Evolutionary conservation across 177 flowering plant species (phyloP).

Genomic region (Vitis hybrid): DNA sequence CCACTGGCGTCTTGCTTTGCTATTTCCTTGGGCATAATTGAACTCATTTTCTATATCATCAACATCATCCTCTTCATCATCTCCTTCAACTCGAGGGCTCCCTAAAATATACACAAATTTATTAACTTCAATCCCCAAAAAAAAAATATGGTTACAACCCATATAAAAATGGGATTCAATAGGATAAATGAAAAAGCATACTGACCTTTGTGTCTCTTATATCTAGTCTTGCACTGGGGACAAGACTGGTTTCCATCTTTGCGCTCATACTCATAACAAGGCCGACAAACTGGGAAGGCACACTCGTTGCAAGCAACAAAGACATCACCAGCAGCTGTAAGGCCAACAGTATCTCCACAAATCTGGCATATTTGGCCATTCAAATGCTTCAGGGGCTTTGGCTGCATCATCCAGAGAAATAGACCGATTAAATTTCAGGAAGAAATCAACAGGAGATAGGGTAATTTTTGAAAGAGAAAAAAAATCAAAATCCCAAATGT

Average conservation of each 20-base stretch:
- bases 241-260: constrained; percentile 90
- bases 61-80: constrained; percentile 91
- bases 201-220: constrained; percentile 85
- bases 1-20: constrained; percentile 64
- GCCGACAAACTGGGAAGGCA: constrained; percentile 94
- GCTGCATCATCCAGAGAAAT: constrained; percentile 46
- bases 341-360: constrained; percentile 87
- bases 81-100: constrained; percentile 96
- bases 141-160: background rate
- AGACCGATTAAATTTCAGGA: background rate
- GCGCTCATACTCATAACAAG: constrained; percentile 96
- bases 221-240: constrained; percentile 97
- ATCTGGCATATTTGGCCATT: constrained; percentile 88
- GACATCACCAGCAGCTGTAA: constrained; percentile 63
- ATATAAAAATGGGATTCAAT: background rate
- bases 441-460: background rate
- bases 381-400: constrained; percentile 69
- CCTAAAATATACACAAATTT: constrained; percentile 40
- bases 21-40: constrained; percentile 53
- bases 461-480: too few relatives aligned
- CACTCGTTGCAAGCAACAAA: constrained; percentile 99
- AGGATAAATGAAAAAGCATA: background rate
- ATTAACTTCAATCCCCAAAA: background rate
- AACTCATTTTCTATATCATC: constrained; percentile 96
- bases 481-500: background rate